A percentile compares a stretch with the other conserved stretches of the same genome.
phyloP scores from a whole-genome alignment of 306 rosid species.

The Fragaria ananassa region DNA sequence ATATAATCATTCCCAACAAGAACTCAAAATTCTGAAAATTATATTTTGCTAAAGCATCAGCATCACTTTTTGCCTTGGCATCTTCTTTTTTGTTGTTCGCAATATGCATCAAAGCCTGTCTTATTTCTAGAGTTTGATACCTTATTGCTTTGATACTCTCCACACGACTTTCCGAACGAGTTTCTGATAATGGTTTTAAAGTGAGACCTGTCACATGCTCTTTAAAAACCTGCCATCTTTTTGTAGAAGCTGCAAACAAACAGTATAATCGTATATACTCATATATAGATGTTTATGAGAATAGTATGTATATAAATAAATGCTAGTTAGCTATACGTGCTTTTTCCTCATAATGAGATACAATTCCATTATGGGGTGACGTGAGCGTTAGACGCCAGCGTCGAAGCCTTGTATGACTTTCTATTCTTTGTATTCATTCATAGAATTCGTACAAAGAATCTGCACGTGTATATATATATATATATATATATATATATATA shows the following conservation, averaged over 20 bases:
- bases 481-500: too few relatives aligned
- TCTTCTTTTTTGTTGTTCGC: background rate
- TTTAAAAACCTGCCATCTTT: background rate
- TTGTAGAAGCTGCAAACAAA: background rate
- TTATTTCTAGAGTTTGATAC: background rate
- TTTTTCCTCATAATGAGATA: too few relatives aligned
- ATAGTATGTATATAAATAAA: too few relatives aligned
- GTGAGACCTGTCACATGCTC: background rate
- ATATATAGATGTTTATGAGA: too few relatives aligned
- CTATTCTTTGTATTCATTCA: too few relatives aligned
- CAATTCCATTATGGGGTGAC: too few relatives aligned
- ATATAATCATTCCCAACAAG: background rate
- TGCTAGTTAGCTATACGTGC: too few relatives aligned
- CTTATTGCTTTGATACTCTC: slow-evolving; percentile 1
- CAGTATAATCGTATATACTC: background rate
- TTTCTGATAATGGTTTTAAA: slow-evolving; percentile 6
- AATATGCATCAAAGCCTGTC: background rate
- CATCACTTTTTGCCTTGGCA: background rate
- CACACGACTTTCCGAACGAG: slow-evolving; percentile 7
- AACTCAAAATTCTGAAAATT: background rate
- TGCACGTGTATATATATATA: too few relatives aligned
- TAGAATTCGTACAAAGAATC: too few relatives aligned
- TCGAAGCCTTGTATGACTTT: too few relatives aligned
- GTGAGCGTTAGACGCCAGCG: too few relatives aligned
- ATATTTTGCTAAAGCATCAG: background rate